phyloP scores from a whole-genome alignment of 176 grass and related monocot species.

The Canna indica region DNA sequence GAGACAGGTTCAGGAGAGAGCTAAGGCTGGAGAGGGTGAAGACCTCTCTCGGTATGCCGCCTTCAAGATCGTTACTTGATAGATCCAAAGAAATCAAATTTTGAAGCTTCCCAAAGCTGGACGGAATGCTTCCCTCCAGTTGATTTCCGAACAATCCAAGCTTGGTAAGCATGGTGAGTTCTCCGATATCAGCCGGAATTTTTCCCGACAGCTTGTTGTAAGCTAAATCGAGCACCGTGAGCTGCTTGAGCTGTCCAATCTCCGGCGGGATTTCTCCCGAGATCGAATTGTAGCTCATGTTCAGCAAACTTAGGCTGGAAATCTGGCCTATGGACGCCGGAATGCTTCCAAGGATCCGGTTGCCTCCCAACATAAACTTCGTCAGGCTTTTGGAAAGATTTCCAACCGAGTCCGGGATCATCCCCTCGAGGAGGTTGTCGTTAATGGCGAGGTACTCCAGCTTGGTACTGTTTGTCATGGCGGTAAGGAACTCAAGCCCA shows the following conservation, averaged over 20 bases:
- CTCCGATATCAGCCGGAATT: slow-evolving; percentile 20
- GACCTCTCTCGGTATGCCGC: slow-evolving; percentile 17
- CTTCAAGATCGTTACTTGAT: slow-evolving; percentile 30
- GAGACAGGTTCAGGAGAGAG: slow-evolving; percentile 35
- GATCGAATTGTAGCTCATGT: slow-evolving; percentile 28
- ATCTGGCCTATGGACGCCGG: slow-evolving; percentile 32
- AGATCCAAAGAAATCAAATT: slow-evolving; percentile 26
- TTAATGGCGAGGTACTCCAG: slow-evolving; percentile 28
- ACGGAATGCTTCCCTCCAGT: slow-evolving; percentile 25
- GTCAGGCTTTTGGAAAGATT: slow-evolving; percentile 27
- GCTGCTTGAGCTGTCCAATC: slow-evolving; percentile 27
- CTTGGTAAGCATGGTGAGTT: slow-evolving; percentile 19
- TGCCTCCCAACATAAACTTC: slow-evolving; percentile 31
- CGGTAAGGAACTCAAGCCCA: slow-evolving; percentile 19
- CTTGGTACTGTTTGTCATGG: slow-evolving; percentile 34
- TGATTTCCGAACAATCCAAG: slow-evolving; percentile 27
- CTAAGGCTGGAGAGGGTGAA: slow-evolving; percentile 28
- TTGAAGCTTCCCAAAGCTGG: slow-evolving; percentile 18
- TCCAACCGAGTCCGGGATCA: slow-evolving; percentile 32
- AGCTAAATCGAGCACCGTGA: slow-evolving; percentile 20
- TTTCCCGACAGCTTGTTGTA: slow-evolving; percentile 26
- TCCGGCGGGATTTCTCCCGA: slow-evolving; percentile 31
- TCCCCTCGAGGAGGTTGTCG: slow-evolving; percentile 29
- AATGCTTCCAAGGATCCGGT: slow-evolving; percentile 31
- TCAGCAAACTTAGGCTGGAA: slow-evolving; percentile 25